A percentile compares a stretch with the other conserved stretches of the same genome.
Evolutionary conservation across 2,329 filamentous ascomycete species (phyloP).

Genomic region (Gaeumannomyces sp.): DNA sequence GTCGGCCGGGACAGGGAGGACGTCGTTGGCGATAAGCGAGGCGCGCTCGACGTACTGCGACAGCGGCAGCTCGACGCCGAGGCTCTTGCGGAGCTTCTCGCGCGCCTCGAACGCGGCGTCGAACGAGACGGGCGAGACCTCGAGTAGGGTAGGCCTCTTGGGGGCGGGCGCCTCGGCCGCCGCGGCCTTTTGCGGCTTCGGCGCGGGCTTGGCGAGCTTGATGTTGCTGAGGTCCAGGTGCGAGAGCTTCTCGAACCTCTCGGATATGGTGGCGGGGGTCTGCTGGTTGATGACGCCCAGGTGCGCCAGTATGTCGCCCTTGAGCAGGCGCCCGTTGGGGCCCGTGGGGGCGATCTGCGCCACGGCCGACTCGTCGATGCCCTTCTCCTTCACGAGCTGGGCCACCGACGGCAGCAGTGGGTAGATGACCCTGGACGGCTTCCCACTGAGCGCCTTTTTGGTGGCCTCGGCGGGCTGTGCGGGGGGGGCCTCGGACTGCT

Average conservation of each 20-base stretch:
- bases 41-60: conserved; percentile 84
- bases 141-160: conserved; percentile 37
- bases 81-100: conserved; percentile 67
- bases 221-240: conserved; percentile 95
- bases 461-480: conserved; percentile 13
- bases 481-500: conserved; percentile 13
- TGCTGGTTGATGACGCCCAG: conserved; percentile 69
- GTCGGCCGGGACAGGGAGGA: conserved; percentile 60
- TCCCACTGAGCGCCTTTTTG: conserved; percentile 30
- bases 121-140: conserved; percentile 70
- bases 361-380: conserved; percentile 67
- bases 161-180: conserved; percentile 13
- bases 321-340: conserved; percentile 80
- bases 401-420: conserved; percentile 78
- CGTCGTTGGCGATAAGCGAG: conserved; percentile 79
- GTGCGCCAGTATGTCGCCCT: conserved; percentile 91
- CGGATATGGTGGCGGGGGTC: conserved; percentile 65
- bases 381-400: conserved; percentile 73
- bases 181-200: conserved; percentile 25
- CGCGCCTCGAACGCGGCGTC: conserved; percentile 73
- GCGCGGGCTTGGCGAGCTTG: conserved; percentile 58
- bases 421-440: conserved; percentile 59
- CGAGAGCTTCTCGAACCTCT: conserved; percentile 65
- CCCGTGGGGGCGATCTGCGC: conserved; percentile 82
- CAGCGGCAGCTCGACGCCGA: conserved; percentile 76